phyloP scores from a whole-genome alignment of 495 filamentous ascomycete genomes.

The Elasticomyces elasticus region DNA sequence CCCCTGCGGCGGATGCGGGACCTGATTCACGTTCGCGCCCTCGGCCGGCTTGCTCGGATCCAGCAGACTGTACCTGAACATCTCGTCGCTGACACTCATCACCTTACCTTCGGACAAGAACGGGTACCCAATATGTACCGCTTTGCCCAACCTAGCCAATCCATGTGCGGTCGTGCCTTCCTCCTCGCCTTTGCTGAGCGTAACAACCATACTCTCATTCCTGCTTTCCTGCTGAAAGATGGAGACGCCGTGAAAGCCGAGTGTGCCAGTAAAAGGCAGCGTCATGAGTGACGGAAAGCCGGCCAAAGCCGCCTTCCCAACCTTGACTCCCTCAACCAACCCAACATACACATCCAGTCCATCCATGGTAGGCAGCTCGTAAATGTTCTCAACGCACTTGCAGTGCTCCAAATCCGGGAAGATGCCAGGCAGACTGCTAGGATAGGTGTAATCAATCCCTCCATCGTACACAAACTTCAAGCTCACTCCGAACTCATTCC shows the following conservation, averaged over 20 bases:
- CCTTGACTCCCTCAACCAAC: slow-evolving; percentile 73
- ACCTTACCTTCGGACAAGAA: slow-evolving; percentile 93
- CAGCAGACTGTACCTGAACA: slow-evolving; percentile 62
- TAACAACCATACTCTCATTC: slow-evolving; percentile 94
- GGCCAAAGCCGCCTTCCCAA: slow-evolving; percentile 71
- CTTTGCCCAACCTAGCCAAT: slow-evolving; percentile 68
- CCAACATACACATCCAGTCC: slow-evolving; percentile 79
- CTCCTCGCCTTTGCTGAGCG: slow-evolving; percentile 60
- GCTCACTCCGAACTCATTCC: slow-evolving; percentile 85
- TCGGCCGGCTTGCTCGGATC: slow-evolving; percentile 39
- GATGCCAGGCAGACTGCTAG: slow-evolving; percentile 75
- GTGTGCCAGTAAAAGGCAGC: slow-evolving; percentile 63
- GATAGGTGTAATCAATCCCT: slow-evolving; percentile 66
- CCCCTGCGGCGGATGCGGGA: slow-evolving; percentile 65
- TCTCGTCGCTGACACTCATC: slow-evolving; percentile 77
- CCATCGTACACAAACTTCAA: slow-evolving; percentile 85
- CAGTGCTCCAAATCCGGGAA: slow-evolving; percentile 85
- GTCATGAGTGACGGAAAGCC: slow-evolving; percentile 86
- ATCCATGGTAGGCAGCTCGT: slow-evolving; percentile 85
- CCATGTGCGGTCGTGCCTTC: slow-evolving; percentile 61
- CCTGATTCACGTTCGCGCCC: slow-evolving; percentile 45
- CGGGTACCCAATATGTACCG: slow-evolving; percentile 88
- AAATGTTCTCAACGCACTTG: slow-evolving; percentile 87
- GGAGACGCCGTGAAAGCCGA: slow-evolving; percentile 84
- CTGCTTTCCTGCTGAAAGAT: slow-evolving; percentile 97